Evolutionary conservation across 768 basidiomycete species (phyloP), one percentile per base, ranked within the genome.

Genomic region (Pulveroboletus ravenelii): DNA sequence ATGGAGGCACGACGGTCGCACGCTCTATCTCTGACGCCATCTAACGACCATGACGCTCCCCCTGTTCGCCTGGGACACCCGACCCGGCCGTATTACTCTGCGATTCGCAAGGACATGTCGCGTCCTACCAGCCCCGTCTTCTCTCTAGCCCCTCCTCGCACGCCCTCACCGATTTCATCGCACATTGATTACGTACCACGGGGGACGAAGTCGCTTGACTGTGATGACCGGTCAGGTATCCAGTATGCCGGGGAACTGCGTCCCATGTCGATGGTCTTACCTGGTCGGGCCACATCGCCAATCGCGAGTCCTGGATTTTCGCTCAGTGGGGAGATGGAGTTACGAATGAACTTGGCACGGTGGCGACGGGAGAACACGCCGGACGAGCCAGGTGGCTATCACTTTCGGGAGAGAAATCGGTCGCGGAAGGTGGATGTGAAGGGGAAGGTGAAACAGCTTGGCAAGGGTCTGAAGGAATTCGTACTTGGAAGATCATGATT

Each of bases 261-360:
- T 20, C 63, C 62, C 49, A 64, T 57, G 66, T 68, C 63, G 53
- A 56, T 63, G 65, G 60, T 57, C 41, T 44, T 55, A 23, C 59
- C 57, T 35, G 59, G 54, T 35, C 56, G 53, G 45, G 46, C 56
- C 38, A 54, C 55, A 39, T 53, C 61, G 27, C 51, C 62, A 1
- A 49, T 47, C 10, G 23, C 53, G 5, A 25, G 57, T 32, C 60
- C 64, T 13, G 80, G 80, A 13, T 81, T 72, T 61, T 82, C 81
- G 48, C 67, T 82, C 56, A 82, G 79, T 47, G 81, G 81, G 10
- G 78, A 82, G 64, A 78, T 76, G 47, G 81, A 82, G 60, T 54
- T 81, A 65, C 70, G 75, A 55, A 81, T 81, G 78, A 74, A 76
- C 1, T 62, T 81, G 32, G 79, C 79, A 9, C 63, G 64, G 53